Evolutionary conservation across 805 yeast genomes (phyloP).

Genomic region (Lipomyces sp.): DNA sequence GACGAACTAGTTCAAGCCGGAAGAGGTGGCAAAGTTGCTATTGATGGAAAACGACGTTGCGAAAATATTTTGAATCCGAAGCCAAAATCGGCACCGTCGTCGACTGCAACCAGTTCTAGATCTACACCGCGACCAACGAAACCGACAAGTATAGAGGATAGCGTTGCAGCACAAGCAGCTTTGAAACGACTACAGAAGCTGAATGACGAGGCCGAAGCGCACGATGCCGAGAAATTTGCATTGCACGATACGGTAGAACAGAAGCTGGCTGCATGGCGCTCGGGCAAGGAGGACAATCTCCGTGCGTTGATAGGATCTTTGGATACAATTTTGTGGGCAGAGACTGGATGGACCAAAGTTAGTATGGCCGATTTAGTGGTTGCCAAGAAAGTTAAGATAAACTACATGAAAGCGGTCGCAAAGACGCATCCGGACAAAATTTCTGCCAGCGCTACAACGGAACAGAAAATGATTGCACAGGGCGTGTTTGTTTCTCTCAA

Average conservation of each 20-base stretch:
- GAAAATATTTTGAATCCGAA: slow-evolving; percentile 65
- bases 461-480: slow-evolving; percentile 82
- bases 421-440: slow-evolving; percentile 86
- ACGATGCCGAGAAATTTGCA: slow-evolving; percentile 62
- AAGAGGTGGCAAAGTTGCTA: slow-evolving; percentile 59
- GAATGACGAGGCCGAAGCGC: slow-evolving; percentile 51
- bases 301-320: slow-evolving; percentile 76
- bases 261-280: slow-evolving; percentile 65
- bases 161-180: slow-evolving; percentile 49
- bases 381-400: slow-evolving; percentile 85
- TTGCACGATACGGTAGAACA: slow-evolving; percentile 67
- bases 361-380: slow-evolving; percentile 76
- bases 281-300: slow-evolving; percentile 78
- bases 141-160: slow-evolving; percentile 30
- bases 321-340: slow-evolving; percentile 70
- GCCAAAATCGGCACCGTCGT: slow-evolving; percentile 43
- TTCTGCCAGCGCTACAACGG: slow-evolving; percentile 59
- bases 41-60: slow-evolving; percentile 87
- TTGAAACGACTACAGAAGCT: slow-evolving; percentile 57
- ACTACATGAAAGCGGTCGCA: slow-evolving; percentile 80
- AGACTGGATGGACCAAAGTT: slow-evolving; percentile 67
- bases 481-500: slow-evolving; percentile 82
- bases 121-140: slow-evolving; percentile 24
- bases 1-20: slow-evolving; percentile 69
- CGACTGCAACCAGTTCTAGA: slow-evolving; percentile 14